Percentiles rank a stretch among this genome's conserved stretches.
Evolutionary conservation across 352 stramenopile species (phyloP).

Genomic region (Pythium diclinum): DNA sequence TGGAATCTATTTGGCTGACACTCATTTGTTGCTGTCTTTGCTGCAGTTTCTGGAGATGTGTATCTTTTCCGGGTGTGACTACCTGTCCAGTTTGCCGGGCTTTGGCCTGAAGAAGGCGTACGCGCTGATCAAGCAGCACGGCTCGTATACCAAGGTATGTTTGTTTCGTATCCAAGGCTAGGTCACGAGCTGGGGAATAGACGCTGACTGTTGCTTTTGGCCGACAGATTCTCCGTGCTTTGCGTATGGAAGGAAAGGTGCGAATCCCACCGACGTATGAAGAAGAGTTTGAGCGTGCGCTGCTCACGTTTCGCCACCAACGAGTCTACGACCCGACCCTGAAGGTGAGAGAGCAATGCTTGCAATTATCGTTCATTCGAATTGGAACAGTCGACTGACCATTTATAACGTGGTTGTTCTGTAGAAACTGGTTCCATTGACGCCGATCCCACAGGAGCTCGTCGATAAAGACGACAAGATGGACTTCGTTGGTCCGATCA

Average conservation of each 20-base stretch:
- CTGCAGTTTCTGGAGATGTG: conserved; percentile 88
- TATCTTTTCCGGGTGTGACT: conserved; percentile 91
- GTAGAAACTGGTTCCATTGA: conserved; percentile 66
- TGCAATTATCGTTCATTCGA: too few species aligned
- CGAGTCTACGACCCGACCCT: conserved; percentile 79
- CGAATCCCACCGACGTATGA: conserved; percentile 43
- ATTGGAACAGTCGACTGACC: too few species aligned
- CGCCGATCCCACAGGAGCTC: conserved; percentile 39
- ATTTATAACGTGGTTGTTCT: conserved; percentile 5
- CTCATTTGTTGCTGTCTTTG: background rate
- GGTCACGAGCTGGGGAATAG: background rate
- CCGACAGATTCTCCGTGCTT: conserved; percentile 45
- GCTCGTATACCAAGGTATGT: conserved; percentile 54
- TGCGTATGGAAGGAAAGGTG: conserved; percentile 26
- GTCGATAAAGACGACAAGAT: conserved; percentile 32
- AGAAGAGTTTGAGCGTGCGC: conserved; percentile 52
- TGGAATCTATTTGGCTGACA: background rate
- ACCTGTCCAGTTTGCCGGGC: conserved; percentile 72
- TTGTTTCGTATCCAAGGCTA: background rate
- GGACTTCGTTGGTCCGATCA: conserved; percentile 64
- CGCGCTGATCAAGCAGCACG: conserved; percentile 66
- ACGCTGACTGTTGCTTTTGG: background rate
- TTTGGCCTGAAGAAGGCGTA: conserved; percentile 86
- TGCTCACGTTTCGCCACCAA: conserved; percentile 87
- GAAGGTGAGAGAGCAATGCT: conserved; percentile 30